phyloP scores from a whole-genome alignment of 2,329 filamentous ascomycete genomes.

The Fusarium falciforme region DNA sequence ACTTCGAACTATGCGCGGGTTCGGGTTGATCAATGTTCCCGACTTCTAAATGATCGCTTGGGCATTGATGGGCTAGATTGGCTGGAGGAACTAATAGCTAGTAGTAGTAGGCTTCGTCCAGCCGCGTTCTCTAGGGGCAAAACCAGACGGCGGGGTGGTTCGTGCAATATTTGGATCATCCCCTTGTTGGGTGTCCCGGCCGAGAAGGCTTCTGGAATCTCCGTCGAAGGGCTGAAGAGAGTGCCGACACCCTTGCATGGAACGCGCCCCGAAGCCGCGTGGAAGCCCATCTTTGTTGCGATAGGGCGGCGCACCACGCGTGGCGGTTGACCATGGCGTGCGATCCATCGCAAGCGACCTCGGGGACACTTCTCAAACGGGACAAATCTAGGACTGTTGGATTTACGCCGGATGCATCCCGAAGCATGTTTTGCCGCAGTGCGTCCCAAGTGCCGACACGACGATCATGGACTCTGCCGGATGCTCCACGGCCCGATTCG shows the following conservation, averaged over 20 bases:
- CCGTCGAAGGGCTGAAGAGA: slow-evolving; percentile 23
- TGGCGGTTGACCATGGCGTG: slow-evolving; percentile 34
- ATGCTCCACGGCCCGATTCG: slow-evolving; percentile 40
- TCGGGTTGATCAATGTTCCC: background rate
- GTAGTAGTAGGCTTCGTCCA: background rate
- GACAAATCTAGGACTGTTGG: slow-evolving; percentile 31
- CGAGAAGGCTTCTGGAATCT: slow-evolving; percentile 42
- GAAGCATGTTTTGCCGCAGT: slow-evolving; percentile 24
- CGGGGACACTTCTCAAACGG: slow-evolving; percentile 43
- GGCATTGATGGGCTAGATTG: background rate
- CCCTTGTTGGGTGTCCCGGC: slow-evolving; percentile 26
- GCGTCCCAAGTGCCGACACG: slow-evolving; percentile 40
- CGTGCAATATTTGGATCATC: slow-evolving; percentile 8
- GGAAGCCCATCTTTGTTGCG: slow-evolving; percentile 22
- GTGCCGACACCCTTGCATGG: slow-evolving; percentile 36
- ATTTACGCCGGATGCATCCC: slow-evolving; percentile 18
- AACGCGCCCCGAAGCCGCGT: slow-evolving; percentile 38
- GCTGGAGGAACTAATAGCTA: background rate
- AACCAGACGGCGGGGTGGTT: slow-evolving; percentile 14
- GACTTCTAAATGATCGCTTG: background rate
- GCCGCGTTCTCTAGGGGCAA: background rate
- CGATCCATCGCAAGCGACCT: slow-evolving; percentile 22
- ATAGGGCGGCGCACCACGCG: slow-evolving; percentile 23
- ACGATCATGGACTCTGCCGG: slow-evolving; percentile 30
- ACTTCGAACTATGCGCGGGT: background rate